Conservation (phyloP, 2,329 filamentous ascomycete genomes). For the Ustilaginoidea virens region DNA sequence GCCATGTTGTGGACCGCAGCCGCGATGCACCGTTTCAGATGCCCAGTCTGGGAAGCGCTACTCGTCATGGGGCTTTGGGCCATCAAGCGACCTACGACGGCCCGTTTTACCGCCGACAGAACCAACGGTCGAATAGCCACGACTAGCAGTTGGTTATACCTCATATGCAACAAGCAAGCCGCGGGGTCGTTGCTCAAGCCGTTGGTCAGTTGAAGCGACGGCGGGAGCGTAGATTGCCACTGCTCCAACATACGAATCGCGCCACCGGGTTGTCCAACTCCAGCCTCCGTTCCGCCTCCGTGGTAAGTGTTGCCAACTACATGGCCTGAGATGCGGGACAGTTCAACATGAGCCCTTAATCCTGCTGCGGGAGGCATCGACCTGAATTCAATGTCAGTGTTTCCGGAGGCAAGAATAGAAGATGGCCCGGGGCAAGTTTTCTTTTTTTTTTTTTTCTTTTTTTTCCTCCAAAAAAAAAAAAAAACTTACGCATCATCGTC, state of each 20-base stretch:
- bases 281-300: constrained; percentile 12
- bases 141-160: constrained; percentile 33
- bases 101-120: constrained; percentile 29
- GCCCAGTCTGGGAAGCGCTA: constrained; percentile 10
- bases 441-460: no score
- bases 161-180: constrained; percentile 31
- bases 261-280: constrained; percentile 19
- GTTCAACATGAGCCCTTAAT: constrained; percentile 28
- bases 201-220: constrained; percentile 20
- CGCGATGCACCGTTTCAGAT: constrained; percentile 23
- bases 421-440: no score
- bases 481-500: constrained; percentile 22
- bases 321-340: constrained; percentile 30
- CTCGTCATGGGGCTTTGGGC: constrained; percentile 11
- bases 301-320: constrained; percentile 32
- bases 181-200: constrained; percentile 24
- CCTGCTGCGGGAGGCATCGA: constrained; percentile 27
- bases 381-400: constrained; percentile 13
- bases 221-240: constrained; percentile 24
- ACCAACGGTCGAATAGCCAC: constrained; percentile 31
- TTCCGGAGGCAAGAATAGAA: no score
- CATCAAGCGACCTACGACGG: constrained; percentile 25
- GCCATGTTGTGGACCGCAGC: constrained; percentile 30
- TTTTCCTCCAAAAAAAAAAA: no score
- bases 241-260: constrained; percentile 25